A percentile compares a stretch with the other conserved stretches of the same genome.
phyloP scores from a whole-genome alignment of 208 protist species.

The Wallacemonas collosoma region DNA sequence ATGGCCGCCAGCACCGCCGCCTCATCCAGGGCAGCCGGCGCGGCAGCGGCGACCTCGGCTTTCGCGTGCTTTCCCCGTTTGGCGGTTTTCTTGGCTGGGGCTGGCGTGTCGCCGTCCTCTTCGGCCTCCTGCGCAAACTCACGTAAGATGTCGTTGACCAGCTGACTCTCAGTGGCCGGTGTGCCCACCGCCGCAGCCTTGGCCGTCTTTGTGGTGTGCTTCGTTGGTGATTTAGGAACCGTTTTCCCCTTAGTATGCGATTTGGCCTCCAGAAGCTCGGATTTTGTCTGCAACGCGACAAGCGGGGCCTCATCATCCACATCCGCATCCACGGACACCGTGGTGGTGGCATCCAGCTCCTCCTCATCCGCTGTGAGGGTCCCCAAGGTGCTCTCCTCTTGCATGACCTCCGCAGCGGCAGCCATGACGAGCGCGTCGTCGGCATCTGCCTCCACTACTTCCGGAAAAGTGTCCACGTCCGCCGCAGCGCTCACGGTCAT shows the following conservation, averaged over 20 bases:
- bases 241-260: too few species aligned
- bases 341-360: too few species aligned
- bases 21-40: slow-evolving; percentile 21
- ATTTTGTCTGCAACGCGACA: background rate
- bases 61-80: slow-evolving; percentile 1
- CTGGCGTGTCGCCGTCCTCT: slow-evolving; percentile 8
- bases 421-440: too few species aligned
- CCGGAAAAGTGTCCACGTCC: too few species aligned
- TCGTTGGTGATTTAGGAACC: too few species aligned
- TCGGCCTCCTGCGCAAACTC: background rate
- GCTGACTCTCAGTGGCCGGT: background rate
- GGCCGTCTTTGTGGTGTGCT: too few species aligned
- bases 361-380: too few species aligned
- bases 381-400: too few species aligned
- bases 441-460: too few species aligned
- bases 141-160: slow-evolving; percentile 5
- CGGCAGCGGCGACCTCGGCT: slow-evolving; percentile 16
- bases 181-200: too few species aligned
- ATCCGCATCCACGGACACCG: background rate
- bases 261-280: background rate
- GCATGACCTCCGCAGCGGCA: too few species aligned
- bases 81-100: background rate
- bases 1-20: slow-evolving; percentile 22
- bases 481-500: too few species aligned
- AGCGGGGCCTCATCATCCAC: background rate